Base-by-base conservation (phyloP, 805 yeast genomes). In the Candida takata region DNA sequence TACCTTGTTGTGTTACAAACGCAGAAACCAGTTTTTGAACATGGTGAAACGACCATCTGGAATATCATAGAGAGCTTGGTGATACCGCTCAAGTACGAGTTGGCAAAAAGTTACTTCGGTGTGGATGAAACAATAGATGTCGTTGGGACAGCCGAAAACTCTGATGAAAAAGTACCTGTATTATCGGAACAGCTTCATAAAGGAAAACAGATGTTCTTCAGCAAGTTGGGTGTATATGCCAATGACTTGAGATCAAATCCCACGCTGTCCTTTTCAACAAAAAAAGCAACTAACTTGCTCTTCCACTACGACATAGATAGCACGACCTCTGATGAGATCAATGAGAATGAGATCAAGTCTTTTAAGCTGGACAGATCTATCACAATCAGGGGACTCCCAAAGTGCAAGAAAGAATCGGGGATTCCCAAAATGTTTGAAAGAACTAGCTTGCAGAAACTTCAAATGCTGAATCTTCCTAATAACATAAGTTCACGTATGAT, bases 221-320 rank as follows among this genome's bases (percentile, higher is more conserved):
- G 52, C 27, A 52, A 48, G 27, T 32, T 52, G 9, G 57, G 57
- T 5, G 43, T 52, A 5, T 52, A 51, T 30, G 48, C 48, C 2
- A 47, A 49, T 36, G 54, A 51, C 29, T 34, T 52, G 17, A 46
- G 51, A 31, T 49, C 54, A 5, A 48, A 37, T 18, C 49, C 57
- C 0, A 51, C 57, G 0, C 24, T 52, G 4, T 34, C 49, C 1
- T 20, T 49, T 3, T 47, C 52, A 1, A 47, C 43, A 23, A 38
- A 41, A 26, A 31, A 27, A 19, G 38, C 35, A 4, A 36, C 19
- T 12, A 38, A 43, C 30, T 26, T 27, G 31, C 27, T 29, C 26
- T 31, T 36, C 19, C 48, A 41, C 14, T 36, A 33, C 8, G 27
- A 18, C 9, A 31, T 24, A 17, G 34, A 34, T 14, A 15, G 24